Evolutionary conservation across 176 grass and related monocot genomes (phyloP).

Genomic region (Themeda triandra): DNA sequence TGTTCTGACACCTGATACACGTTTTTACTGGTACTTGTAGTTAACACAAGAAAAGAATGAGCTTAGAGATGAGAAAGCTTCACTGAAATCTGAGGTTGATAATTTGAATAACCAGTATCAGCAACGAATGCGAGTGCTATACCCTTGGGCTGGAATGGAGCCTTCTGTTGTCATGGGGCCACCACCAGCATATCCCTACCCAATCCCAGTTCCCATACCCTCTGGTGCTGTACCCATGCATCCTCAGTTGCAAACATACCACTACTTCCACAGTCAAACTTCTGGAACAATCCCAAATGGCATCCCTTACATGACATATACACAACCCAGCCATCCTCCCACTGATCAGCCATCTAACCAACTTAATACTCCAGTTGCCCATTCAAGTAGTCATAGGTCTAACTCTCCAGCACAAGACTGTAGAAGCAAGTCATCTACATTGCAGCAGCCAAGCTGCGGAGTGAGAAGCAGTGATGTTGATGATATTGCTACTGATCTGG

Average conservation of each 20-base stretch:
- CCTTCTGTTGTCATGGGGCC: constrained; percentile 66
- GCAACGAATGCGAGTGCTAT: constrained; percentile 57
- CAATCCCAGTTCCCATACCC: constrained; percentile 62
- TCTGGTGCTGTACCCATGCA: constrained; percentile 66
- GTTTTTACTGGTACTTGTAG: constrained; percentile 40
- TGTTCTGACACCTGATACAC: not conserved
- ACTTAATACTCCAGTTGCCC: constrained; percentile 30
- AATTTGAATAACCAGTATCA: constrained; percentile 68
- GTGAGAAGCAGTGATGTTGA: constrained; percentile 52
- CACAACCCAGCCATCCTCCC: constrained; percentile 44
- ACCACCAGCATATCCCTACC: constrained; percentile 55
- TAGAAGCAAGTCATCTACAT: constrained; percentile 52
- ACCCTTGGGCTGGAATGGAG: constrained; percentile 77
- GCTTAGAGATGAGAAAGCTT: constrained; percentile 81
- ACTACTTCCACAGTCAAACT: constrained; percentile 49
- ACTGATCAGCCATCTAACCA: constrained; percentile 51
- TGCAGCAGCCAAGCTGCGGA: constrained; percentile 34
- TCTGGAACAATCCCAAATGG: constrained; percentile 34
- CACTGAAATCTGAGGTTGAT: constrained; percentile 80
- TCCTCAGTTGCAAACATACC: constrained; percentile 50
- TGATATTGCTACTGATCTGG: constrained; percentile 88
- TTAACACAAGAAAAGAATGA: constrained; percentile 85
- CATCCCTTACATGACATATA: constrained; percentile 46
- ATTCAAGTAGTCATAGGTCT: constrained; percentile 41
- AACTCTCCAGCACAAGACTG: constrained; percentile 35